phyloP scores from a whole-genome alignment of 1,284 basidiomycete species.

The Bothia castanella region DNA sequence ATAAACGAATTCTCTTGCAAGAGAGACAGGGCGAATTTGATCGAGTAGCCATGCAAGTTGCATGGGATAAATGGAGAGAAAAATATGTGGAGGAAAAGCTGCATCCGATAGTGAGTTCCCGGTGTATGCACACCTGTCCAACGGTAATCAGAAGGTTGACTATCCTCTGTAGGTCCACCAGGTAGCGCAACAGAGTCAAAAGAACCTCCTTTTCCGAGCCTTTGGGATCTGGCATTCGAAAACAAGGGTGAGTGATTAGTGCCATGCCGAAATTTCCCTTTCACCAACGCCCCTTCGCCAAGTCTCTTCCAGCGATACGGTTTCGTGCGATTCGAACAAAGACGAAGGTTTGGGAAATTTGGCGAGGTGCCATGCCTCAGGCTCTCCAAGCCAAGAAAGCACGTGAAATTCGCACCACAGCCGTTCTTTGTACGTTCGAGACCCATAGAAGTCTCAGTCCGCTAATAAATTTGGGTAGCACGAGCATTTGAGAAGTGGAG shows the following conservation, averaged over 20 bases:
- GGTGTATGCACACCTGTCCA: neutral
- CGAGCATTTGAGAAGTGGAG: conserved; percentile 61
- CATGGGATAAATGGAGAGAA: conserved; percentile 77
- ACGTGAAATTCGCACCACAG: conserved; percentile 53
- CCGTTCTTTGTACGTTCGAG: conserved; percentile 53
- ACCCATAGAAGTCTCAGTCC: conserved; percentile 5
- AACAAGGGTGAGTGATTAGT: conserved; percentile 52
- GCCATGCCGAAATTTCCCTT: conserved; percentile 7
- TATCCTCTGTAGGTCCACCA: conserved; percentile 50
- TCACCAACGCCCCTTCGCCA: conserved; percentile 14
- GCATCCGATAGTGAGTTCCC: conserved; percentile 54
- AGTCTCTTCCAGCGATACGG: conserved; percentile 73
- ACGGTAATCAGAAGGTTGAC: conserved; percentile 8
- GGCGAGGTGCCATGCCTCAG: conserved; percentile 66
- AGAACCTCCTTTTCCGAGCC: conserved; percentile 56
- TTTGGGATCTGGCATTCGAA: conserved; percentile 71
- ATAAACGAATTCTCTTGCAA: conserved; percentile 53
- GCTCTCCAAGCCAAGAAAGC: conserved; percentile 62
- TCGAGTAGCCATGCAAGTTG: conserved; percentile 43
- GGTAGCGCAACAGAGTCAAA: conserved; percentile 54
- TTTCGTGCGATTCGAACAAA: conserved; percentile 63
- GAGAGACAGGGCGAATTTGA: conserved; percentile 62
- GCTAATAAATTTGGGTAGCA: conserved; percentile 39
- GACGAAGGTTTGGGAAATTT: conserved; percentile 56
- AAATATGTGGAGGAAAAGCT: conserved; percentile 59